phyloP scores from a whole-genome alignment of 2,329 filamentous ascomycete genomes.

The Parascedosporium putredinis region DNA sequence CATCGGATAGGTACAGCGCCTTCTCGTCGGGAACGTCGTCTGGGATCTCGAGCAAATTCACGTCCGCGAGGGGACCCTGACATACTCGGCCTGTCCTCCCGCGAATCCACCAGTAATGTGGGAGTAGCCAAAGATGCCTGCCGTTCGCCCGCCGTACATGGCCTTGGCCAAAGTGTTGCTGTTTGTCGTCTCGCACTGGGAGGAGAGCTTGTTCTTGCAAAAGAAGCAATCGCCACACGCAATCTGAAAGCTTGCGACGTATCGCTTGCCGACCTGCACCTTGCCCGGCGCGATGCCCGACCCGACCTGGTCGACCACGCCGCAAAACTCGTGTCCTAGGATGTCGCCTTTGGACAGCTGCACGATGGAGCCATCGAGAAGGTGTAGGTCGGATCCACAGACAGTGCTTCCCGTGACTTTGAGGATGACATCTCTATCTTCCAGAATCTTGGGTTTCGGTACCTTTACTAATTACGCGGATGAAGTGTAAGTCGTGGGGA shows the following conservation, averaged over 20 bases:
- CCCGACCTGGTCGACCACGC: constrained; percentile 45
- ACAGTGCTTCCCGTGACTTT: constrained; percentile 59
- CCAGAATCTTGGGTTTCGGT: constrained; percentile 61
- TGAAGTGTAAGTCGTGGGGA: too few relatives aligned
- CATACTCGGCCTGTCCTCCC: constrained; percentile 79
- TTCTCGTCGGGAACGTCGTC: constrained; percentile 77
- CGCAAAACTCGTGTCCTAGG: constrained; percentile 53
- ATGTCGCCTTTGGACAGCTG: constrained; percentile 56
- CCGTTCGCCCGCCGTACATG: constrained; percentile 70
- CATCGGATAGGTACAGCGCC: constrained; percentile 68
- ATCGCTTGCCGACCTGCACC: constrained; percentile 51
- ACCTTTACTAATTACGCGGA: constrained; percentile 55
- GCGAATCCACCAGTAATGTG: constrained; percentile 82
- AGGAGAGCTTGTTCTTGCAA: constrained; percentile 68
- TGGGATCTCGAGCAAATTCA: constrained; percentile 72
- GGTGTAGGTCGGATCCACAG: constrained; percentile 48
- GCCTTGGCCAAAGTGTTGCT: constrained; percentile 58
- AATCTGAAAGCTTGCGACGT: constrained; percentile 82
- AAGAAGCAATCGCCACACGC: constrained; percentile 64
- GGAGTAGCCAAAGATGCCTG: constrained; percentile 64
- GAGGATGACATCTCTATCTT: constrained; percentile 67
- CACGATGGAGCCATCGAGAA: constrained; percentile 45
- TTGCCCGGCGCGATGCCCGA: constrained; percentile 32
- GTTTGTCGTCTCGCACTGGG: constrained; percentile 73
- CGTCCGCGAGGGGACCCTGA: constrained; percentile 72